A percentile compares a stretch with the other conserved stretches of the same genome.
phyloP scores from a whole-genome alignment of 139 green algal genomes.

The Volvox reticuliferus region DNA sequence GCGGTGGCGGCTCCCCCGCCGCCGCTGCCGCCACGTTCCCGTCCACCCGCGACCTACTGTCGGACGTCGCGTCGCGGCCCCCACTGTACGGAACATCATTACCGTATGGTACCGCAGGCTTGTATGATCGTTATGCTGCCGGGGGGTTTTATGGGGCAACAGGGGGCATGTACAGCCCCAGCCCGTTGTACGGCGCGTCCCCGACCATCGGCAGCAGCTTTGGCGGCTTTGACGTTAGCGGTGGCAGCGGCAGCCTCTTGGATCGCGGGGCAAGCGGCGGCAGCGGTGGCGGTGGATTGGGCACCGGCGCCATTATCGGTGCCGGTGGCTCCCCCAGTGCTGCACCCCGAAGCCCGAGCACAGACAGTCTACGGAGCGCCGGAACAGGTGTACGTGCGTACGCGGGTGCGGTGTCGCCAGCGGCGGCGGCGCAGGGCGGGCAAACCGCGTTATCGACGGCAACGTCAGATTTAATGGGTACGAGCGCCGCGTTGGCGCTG shows the following conservation, averaged over 20 bases:
- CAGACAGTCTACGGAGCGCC: background rate
- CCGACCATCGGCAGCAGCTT: background rate
- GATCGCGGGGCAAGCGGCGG: background rate
- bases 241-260: background rate
- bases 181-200: background rate
- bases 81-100: slow-evolving; percentile 9
- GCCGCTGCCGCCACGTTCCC: background rate
- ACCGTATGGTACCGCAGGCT: background rate
- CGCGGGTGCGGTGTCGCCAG: background rate
- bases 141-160: background rate
- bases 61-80: background rate
- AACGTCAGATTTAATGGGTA: background rate
- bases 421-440: background rate
- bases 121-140: slow-evolving; percentile 13
- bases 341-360: background rate
- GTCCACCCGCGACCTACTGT: background rate
- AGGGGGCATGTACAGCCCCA: background rate
- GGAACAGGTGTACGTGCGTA: background rate
- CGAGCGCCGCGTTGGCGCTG: slow-evolving; percentile 16
- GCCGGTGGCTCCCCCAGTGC: background rate
- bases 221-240: background rate
- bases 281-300: background rate
- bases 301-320: background rate
- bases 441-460: background rate
- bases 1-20: background rate